These are phyloP conservation scores for Penicillium manginii DNA, from an alignment of 495 filamentous ascomycete species.

Conservation along the genomic window DNA sequence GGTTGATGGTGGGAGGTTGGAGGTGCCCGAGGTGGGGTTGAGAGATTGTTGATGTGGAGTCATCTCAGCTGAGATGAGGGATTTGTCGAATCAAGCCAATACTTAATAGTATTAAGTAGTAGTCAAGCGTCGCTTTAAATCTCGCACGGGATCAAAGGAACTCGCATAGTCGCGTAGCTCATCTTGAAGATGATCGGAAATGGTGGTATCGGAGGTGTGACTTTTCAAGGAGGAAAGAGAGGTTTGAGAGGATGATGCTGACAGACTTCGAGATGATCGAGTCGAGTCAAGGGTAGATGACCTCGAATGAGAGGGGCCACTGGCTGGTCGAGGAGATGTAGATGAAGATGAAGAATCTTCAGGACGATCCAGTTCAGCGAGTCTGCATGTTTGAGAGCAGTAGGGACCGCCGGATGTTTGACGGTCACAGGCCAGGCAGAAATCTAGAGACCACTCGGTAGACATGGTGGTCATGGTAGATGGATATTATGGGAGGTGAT, in stretches of 20 bases:
- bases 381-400: conserved; percentile 90
- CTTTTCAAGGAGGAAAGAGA: conserved; percentile 81
- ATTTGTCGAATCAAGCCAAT: too few species aligned
- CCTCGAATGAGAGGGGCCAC: conserved; percentile 38
- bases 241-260: conserved; percentile 82
- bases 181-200: conserved; percentile 76
- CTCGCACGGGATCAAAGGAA: conserved; percentile 82
- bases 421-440: conserved; percentile 92
- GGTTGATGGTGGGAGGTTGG: too few species aligned
- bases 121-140: conserved; percentile 62
- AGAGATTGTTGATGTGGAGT: not conserved
- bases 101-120: conserved; percentile 41
- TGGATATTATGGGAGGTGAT: too few species aligned
- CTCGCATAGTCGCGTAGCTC: conserved; percentile 85
- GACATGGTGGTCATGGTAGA: conserved; percentile 59
- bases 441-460: conserved; percentile 88
- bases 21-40: conserved; percentile 4
- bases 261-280: conserved; percentile 49
- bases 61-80: not conserved
- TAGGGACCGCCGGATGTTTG: conserved; percentile 79
- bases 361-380: conserved; percentile 82
- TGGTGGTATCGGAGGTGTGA: conserved; percentile 55
- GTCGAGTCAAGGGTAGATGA: conserved; percentile 35
- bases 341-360: conserved; percentile 45
- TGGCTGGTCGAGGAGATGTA: conserved; percentile 32